Base-by-base conservation (phyloP, 2,329 filamentous ascomycete genomes). In the Pseudogymnoascus sp. region DNA sequence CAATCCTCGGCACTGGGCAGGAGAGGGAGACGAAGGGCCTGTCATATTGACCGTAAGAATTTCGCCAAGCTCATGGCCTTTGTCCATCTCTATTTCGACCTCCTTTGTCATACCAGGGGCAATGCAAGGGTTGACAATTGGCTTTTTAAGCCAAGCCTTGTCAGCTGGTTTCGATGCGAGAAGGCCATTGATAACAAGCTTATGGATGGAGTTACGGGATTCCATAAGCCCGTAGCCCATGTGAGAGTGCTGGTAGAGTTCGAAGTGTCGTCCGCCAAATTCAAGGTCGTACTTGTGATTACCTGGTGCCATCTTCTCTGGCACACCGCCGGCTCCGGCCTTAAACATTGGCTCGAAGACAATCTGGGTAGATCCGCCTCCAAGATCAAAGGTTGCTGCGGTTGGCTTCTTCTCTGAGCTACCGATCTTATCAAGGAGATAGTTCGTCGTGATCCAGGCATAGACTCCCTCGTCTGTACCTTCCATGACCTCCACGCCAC, bases 391-490 rank as follows among this genome's bases (percentile, higher is more conserved):
- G 62, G 97, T 86, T 58, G 94, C 94, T 39, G 94, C 95, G 1
- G 94, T 97, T 58, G 91, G 89, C 65, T 84, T 91, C 73, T 92
- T 85, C 72, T 97, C 93, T 1, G 91, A 90, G 9, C 90, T 89
- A 63, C 94, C 94, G 74, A 99, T 97, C 78, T 97, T 97, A 70
- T 93, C 93, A 22, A 99, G 85, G 39, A 99, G 87, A 76, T 99
- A 99, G 81, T 99, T 99, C 67, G 91, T 94, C 6, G 94, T 99
- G 74, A 99, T 96, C 94, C 94, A 99, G 60, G 94, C 95, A 72
- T 96, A 99, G 30, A 99, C 93, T 72, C 94, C 94, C 77, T 99
- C 94, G 71, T 97, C 90, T 58, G 90, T 91, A 64, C 94, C 94
- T 69, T 96, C 92, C 94, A 99, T 99, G 74, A 99, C 95, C 65